Conservation (phyloP, 371 early-diverging fungal species). For the Batkoa obscura region DNA sequence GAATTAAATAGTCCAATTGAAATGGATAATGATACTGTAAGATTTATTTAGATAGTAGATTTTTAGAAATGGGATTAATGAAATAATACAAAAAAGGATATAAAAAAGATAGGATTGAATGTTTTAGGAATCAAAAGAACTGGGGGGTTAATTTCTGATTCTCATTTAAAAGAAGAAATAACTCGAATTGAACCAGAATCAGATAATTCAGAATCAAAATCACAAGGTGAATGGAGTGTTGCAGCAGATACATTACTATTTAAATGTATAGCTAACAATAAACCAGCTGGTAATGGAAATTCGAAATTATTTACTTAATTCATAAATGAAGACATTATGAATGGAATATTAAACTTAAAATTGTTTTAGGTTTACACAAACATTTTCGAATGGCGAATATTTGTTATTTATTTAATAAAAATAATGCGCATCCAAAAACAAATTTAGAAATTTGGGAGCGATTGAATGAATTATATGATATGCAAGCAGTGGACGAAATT, state of each 20-base stretch:
- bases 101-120: no score
- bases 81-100: no score
- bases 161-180: no score
- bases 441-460: not conserved
- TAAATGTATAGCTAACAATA: not conserved
- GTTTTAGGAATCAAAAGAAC: no score
- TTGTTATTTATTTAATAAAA: constrained; percentile 2
- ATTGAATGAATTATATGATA: not conserved
- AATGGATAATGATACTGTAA: no score
- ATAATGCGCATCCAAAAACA: not conserved
- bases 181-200: no score
- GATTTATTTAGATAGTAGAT: no score
- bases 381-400: constrained; percentile 2
- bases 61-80: no score
- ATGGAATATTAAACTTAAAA: not conserved
- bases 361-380: constrained; percentile 1
- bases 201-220: no score
- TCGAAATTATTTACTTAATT: not conserved
- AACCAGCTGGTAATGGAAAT: not conserved
- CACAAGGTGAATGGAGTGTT: not conserved
- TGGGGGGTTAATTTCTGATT: no score
- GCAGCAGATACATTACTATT: not conserved
- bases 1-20: no score
- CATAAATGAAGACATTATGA: not conserved
- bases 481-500: not conserved